These are phyloP conservation scores for Leptosphaerulina australis DNA, from an alignment of 2,329 filamentous ascomycete species.

Conservation along the genomic window DNA sequence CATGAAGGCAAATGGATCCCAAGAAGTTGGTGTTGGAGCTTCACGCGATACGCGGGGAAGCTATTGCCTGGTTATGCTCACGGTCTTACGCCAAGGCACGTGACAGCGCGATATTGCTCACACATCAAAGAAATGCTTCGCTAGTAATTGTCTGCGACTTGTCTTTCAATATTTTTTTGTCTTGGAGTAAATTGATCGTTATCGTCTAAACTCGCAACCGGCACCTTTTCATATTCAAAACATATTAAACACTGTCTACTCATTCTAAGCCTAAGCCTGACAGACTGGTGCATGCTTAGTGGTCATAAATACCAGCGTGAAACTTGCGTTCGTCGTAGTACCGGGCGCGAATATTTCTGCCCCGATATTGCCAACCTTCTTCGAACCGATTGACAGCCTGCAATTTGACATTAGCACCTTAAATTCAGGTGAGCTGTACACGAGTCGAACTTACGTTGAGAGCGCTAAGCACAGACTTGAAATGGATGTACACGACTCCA, in stretches of 20 bases:
- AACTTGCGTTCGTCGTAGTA: conserved; percentile 87
- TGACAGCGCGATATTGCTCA: conserved; percentile 31
- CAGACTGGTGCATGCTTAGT: no score
- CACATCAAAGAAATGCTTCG: conserved; percentile 20
- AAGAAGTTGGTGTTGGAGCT: conserved; percentile 18
- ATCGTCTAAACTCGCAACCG: no score
- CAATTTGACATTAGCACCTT: conserved; percentile 14
- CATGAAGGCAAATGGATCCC: conserved; percentile 11
- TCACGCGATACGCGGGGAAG: conserved; percentile 24
- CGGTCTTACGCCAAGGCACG: conserved; percentile 36
- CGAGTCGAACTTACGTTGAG: conserved; percentile 79
- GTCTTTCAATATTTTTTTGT: no score
- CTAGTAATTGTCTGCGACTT: no score
- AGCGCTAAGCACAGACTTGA: conserved; percentile 83
- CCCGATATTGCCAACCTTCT: conserved; percentile 91
- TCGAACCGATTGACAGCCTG: conserved; percentile 89
- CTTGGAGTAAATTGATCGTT: no score
- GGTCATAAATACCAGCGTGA: conserved; percentile 57
- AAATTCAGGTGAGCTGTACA: no score
- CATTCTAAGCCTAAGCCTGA: no score
- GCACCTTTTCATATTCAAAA: no score
- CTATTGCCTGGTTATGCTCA: conserved; percentile 6
- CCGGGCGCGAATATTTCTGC: conserved; percentile 78
- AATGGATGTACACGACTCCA: conserved; percentile 86
- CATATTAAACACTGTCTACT: no score